A percentile compares a stretch with the other conserved stretches of the same genome.
These are phyloP conservation scores for Ophiostoma ulmi DNA, from an alignment of 2,329 filamentous ascomycete species.

Conservation along the genomic window DNA sequence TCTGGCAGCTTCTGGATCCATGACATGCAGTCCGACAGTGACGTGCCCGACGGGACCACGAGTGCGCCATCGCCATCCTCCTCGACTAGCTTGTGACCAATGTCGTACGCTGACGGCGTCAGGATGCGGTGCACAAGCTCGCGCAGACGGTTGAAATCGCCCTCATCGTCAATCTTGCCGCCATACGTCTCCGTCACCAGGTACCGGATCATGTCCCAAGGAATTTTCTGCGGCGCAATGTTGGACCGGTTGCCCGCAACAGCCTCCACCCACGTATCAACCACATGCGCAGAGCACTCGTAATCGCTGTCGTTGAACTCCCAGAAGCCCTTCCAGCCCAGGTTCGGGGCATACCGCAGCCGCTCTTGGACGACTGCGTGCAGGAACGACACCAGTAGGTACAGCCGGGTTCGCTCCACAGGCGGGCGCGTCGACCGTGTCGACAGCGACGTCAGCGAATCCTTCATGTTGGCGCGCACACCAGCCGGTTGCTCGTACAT, in stretches of 20 bases:
- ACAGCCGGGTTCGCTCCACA: conserved; percentile 84
- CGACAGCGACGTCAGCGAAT: conserved; percentile 80
- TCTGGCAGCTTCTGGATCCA: conserved; percentile 94
- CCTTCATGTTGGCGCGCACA: conserved; percentile 96
- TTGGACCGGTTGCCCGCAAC: conserved; percentile 83
- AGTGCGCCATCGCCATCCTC: conserved; percentile 42
- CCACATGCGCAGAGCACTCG: conserved; percentile 93
- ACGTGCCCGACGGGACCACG: conserved; percentile 72
- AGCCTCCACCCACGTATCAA: conserved; percentile 87
- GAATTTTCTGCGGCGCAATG: conserved; percentile 86
- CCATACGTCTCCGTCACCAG: conserved; percentile 93
- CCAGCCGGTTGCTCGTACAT: conserved; percentile 98
- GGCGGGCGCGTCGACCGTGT: conserved; percentile 72
- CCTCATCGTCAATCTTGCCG: conserved; percentile 91
- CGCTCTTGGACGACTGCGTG: conserved; percentile 95
- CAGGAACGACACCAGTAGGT: conserved; percentile 86
- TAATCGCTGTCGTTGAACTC: conserved; percentile 99
- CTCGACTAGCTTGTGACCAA: conserved; percentile 82
- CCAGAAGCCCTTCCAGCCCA: conserved; percentile 99
- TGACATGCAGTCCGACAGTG: conserved; percentile 75
- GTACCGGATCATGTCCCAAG: conserved; percentile 91
- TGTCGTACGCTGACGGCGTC: conserved; percentile 84
- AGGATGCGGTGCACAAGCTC: conserved; percentile 72
- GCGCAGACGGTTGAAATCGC: conserved; percentile 69
- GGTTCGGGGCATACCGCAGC: conserved; percentile 82